Evolutionary conservation across 768 basidiomycete genomes (phyloP), one percentile per base, ranked within the genome.

Genomic region (Lepiota brunneoincarnata): DNA sequence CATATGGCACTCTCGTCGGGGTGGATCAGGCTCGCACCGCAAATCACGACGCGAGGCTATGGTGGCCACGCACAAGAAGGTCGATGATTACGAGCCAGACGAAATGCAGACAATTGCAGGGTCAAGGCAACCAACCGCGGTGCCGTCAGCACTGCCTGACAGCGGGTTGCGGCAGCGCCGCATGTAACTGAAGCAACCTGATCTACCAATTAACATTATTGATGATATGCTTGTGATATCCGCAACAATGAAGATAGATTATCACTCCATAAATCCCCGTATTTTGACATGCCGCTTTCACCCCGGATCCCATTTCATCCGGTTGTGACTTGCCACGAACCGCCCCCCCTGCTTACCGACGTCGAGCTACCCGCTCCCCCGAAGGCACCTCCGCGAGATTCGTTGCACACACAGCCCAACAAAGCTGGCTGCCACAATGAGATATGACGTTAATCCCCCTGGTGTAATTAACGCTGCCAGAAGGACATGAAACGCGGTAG

Each of bases 201-300:
- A 51, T 54, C 54, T 48, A 51, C 52, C 28, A 37, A 59, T 28
- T 38, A 12, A 37, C 2, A 35, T 26, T 42, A 36, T 57, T 71
- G 76, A 56, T 67, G 69, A 63, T 82, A 79, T 31, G 81, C 71
- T 44, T 70, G 68, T 58, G 89, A 62, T 17, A 69, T 70, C 57
- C 73, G 78, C 81, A 89, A 81, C 60, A 91, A 68, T 44, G 80
- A 60, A 42, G 76, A 79, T 49, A 90, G 72, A 70, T 31, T 90
- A 92, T 88, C 89, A 91, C 34, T 89, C 91, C 18, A 91, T 91
- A 63, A 92, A 69, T 0, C 91, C 89, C 88, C 90, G 92, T 23
- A 91, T 81, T 62, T 91, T 87, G 14, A 90, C 67, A 54, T 72
- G 72, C 10, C 75, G 79, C 43, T 72, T 69, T 37, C 65, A n/a